A percentile compares a stretch with the other conserved stretches of the same genome.
Evolutionary conservation across 768 basidiomycete genomes (phyloP).

Genomic region (Mycena chlorophos): DNA sequence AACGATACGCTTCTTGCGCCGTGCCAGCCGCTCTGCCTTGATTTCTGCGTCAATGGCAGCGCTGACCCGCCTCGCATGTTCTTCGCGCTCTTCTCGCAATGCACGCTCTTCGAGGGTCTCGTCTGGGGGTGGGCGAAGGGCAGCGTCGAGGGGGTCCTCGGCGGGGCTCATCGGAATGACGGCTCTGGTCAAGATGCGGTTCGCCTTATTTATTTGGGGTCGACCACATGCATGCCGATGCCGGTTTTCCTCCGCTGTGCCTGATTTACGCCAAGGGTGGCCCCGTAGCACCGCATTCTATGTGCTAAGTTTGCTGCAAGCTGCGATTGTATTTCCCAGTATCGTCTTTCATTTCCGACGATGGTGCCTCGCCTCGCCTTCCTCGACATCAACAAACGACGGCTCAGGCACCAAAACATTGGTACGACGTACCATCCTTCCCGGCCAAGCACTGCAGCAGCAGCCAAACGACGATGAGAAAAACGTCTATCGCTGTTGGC

Average conservation of each 20-base stretch:
- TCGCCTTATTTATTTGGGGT: not conserved
- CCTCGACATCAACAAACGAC: not conserved
- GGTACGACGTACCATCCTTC: not conserved
- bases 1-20: slow-evolving; percentile 69
- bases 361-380: not conserved
- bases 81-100: slow-evolving; percentile 48
- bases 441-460: no score
- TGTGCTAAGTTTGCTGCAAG: no score
- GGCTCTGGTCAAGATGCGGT: not conserved
- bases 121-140: slow-evolving; percentile 56
- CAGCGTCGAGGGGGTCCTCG: slow-evolving; percentile 58
- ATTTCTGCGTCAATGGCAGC: slow-evolving; percentile 64
- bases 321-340: no score
- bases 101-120: slow-evolving; percentile 53
- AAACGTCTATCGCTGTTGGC: no score
- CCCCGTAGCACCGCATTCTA: not conserved
- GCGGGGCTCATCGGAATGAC: not conserved
- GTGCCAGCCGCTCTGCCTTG: slow-evolving; percentile 60
- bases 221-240: no score
- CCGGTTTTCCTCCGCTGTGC: slow-evolving; percentile 3
- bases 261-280: slow-evolving; percentile 1
- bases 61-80: slow-evolving; percentile 58
- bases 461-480: no score
- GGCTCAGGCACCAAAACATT: no score
- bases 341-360: not conserved